Evolutionary conservation across 2,329 filamentous ascomycete species (phyloP).

Genomic region (Ascochyta fabae): DNA sequence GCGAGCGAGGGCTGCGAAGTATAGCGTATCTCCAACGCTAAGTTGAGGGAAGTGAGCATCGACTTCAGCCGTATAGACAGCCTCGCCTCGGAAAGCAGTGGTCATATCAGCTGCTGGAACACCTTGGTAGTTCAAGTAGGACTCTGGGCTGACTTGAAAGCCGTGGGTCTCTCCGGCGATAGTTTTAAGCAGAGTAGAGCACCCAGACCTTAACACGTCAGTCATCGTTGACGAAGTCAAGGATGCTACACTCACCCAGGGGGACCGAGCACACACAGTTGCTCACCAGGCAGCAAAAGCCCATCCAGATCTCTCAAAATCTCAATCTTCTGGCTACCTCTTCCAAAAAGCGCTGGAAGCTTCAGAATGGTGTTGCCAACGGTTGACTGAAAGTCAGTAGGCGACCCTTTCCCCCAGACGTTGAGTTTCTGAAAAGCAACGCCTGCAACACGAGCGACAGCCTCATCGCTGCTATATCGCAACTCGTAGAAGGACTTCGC

Average conservation of each 20-base stretch:
- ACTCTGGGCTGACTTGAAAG: slow-evolving; percentile 71
- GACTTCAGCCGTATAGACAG: slow-evolving; percentile 83
- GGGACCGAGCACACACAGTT: slow-evolving; percentile 74
- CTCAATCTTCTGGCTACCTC: slow-evolving; percentile 62
- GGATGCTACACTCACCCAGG: slow-evolving; percentile 51
- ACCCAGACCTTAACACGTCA: slow-evolving; percentile 58
- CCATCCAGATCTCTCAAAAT: slow-evolving; percentile 72
- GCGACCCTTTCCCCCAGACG: slow-evolving; percentile 69
- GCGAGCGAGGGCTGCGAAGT: slow-evolving; percentile 69
- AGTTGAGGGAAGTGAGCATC: slow-evolving; percentile 80
- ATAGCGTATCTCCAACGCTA: slow-evolving; percentile 76
- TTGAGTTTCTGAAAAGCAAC: slow-evolving; percentile 69
- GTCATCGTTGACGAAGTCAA: background rate
- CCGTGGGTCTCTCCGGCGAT: slow-evolving; percentile 83
- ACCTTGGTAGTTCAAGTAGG: slow-evolving; percentile 82
- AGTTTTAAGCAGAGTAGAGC: slow-evolving; percentile 82
- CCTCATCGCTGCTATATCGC: slow-evolving; percentile 53
- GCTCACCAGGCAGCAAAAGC: slow-evolving; percentile 71
- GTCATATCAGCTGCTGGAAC: slow-evolving; percentile 75
- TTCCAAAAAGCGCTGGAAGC: slow-evolving; percentile 61
- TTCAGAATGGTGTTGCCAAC: slow-evolving; percentile 66
- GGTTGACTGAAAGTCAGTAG: slow-evolving; percentile 71
- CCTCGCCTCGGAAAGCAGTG: slow-evolving; percentile 76
- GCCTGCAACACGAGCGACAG: slow-evolving; percentile 62
- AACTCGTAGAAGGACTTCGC: slow-evolving; percentile 55